Evolutionary conservation across 352 stramenopile species (phyloP).

Genomic region (Phytophthora uliginosa): DNA sequence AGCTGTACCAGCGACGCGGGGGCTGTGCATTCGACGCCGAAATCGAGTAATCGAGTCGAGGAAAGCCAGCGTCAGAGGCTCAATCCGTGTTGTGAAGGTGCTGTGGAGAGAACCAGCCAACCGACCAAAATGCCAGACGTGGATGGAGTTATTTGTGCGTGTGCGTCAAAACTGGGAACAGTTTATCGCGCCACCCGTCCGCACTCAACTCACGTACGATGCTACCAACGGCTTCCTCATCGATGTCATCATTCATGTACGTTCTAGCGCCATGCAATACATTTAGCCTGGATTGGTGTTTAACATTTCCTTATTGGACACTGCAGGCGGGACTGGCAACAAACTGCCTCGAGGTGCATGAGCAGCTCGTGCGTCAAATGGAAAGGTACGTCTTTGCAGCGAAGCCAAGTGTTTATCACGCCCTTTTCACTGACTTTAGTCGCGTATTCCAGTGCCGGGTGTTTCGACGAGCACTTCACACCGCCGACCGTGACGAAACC

Average conservation of each 20-base stretch:
- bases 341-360: constrained; percentile 43
- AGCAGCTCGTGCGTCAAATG: constrained; percentile 56
- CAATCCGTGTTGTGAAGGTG: constrained; percentile 89
- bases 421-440: background rate
- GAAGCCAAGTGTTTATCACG: background rate
- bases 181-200: constrained; percentile 51
- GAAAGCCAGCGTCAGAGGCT: constrained; percentile 47
- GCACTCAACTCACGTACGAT: constrained; percentile 75
- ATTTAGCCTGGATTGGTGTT: background rate
- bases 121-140: constrained; percentile 41
- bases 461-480: constrained; percentile 63
- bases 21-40: constrained; percentile 18
- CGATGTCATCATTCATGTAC: constrained; percentile 68
- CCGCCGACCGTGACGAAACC: constrained; percentile 56
- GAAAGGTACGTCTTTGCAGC: constrained; percentile 37
- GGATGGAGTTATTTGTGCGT: constrained; percentile 26
- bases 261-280: background rate
- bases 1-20: background rate
- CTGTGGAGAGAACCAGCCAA: constrained; percentile 85
- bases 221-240: constrained; percentile 61
- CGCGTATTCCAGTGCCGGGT: constrained; percentile 43
- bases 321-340: constrained; percentile 47
- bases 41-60: constrained; percentile 80
- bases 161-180: constrained; percentile 41
- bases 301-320: constrained; percentile 6